Conservation (phyloP, 352 stramenopile genomes). For the Phytopythium chamaehyphon region DNA sequence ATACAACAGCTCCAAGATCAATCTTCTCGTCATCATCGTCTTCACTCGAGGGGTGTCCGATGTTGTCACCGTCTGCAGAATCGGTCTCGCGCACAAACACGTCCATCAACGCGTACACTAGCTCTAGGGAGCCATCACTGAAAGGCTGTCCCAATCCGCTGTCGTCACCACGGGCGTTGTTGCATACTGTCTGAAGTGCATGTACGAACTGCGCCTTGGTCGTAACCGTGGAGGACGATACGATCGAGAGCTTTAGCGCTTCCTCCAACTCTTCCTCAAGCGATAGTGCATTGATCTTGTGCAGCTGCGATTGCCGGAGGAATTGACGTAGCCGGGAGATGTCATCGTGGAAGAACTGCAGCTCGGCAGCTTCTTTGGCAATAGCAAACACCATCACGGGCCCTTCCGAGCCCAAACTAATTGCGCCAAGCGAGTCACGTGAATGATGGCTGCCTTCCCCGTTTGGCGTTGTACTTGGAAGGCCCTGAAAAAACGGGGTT, state of each 20-base stretch:
- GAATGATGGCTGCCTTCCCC: slow-evolving; percentile 3
- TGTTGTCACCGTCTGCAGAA: slow-evolving; percentile 19
- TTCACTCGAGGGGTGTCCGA: slow-evolving; percentile 17
- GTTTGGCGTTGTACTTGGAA: slow-evolving; percentile 13
- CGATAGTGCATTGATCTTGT: slow-evolving; percentile 35
- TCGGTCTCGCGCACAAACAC: slow-evolving; percentile 59
- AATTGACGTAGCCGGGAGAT: slow-evolving; percentile 61
- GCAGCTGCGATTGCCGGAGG: slow-evolving; percentile 59
- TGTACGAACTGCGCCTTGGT: slow-evolving; percentile 42
- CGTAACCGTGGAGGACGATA: slow-evolving; percentile 20
- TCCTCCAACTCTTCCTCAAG: slow-evolving; percentile 33
- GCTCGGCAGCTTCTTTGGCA: slow-evolving; percentile 54
- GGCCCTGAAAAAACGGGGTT: slow-evolving; percentile 43
- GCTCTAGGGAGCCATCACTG: slow-evolving; percentile 55
- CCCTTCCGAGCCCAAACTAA: slow-evolving; percentile 60
- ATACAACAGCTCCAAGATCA: slow-evolving; percentile 51
- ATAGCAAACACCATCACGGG: slow-evolving; percentile 83
- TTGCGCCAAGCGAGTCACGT: slow-evolving; percentile 37
- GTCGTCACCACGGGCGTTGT: slow-evolving; percentile 10
- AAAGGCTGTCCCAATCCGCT: slow-evolving; percentile 19
- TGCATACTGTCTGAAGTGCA: slow-evolving; percentile 47
- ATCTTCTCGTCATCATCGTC: slow-evolving; percentile 53
- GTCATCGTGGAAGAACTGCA: slow-evolving; percentile 84
- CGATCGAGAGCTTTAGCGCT: slow-evolving; percentile 24
- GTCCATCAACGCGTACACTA: slow-evolving; percentile 55